These are phyloP conservation scores for Rutstroemia sp. DNA, from an alignment of 2,329 filamentous ascomycete genomes.

Conservation along the genomic window DNA sequence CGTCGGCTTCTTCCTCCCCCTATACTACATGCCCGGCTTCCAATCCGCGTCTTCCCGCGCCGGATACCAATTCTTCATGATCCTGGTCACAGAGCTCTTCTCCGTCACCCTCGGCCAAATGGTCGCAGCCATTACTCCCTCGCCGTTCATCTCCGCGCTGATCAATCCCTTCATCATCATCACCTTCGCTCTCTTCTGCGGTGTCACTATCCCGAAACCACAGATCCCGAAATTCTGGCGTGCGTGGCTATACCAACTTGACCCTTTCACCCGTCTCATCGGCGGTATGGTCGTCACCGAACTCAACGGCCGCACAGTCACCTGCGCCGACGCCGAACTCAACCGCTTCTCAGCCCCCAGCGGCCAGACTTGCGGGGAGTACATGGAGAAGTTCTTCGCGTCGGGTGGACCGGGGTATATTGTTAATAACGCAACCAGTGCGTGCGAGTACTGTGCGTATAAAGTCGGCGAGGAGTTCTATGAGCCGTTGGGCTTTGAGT, in stretches of 20 bases:
- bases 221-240: conserved; percentile 76
- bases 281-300: conserved; percentile 74
- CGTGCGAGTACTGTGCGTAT: conserved; percentile 78
- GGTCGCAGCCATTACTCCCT: conserved; percentile 69
- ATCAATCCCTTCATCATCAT: conserved; percentile 79
- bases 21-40: conserved; percentile 82
- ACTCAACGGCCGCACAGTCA: conserved; percentile 57
- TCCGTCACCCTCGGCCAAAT: conserved; percentile 72
- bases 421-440: conserved; percentile 52
- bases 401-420: conserved; percentile 66
- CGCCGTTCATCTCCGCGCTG: conserved; percentile 69
- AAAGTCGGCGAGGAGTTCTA: conserved; percentile 77
- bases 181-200: conserved; percentile 78
- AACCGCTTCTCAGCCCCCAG: conserved; percentile 61
- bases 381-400: conserved; percentile 66
- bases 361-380: conserved; percentile 63
- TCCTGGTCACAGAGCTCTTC: conserved; percentile 78
- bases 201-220: conserved; percentile 71
- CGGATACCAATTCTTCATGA: conserved; percentile 81
- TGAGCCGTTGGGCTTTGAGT: conserved; percentile 56
- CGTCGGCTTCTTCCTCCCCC: conserved; percentile 69
- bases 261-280: conserved; percentile 77
- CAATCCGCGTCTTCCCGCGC: conserved; percentile 55
- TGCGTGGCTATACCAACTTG: conserved; percentile 73
- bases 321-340: conserved; percentile 53